Percentiles rank a stretch among this genome's conserved stretches.
Evolutionary conservation across 106 monocot genomes (phyloP).

Genomic region (Ottelia alismoides): DNA sequence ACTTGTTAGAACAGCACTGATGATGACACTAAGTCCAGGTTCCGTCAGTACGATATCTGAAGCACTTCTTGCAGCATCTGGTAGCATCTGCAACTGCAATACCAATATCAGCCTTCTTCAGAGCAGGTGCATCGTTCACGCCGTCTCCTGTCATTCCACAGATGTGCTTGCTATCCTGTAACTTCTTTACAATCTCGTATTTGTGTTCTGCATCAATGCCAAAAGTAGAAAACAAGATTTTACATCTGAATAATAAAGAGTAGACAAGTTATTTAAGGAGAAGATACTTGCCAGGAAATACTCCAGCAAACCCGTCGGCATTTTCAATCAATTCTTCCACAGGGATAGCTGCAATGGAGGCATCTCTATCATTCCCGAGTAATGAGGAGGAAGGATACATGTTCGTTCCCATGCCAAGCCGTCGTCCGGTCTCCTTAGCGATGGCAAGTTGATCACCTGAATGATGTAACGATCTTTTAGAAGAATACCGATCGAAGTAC

Average conservation of each 20-base stretch:
- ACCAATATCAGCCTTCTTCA: slow-evolving; percentile 4
- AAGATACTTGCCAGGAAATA: slow-evolving; percentile 1
- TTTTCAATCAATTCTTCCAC: slow-evolving; percentile 1
- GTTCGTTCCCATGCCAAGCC: slow-evolving; percentile 4
- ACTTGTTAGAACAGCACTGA: slow-evolving; percentile 1
- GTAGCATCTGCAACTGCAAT: slow-evolving; percentile 1
- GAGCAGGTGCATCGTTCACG: neutral
- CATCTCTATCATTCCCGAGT: neutral
- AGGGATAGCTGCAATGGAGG: neutral
- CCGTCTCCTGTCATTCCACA: slow-evolving; percentile 3
- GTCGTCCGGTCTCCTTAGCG: slow-evolving; percentile 2
- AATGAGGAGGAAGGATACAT: slow-evolving; percentile 1
- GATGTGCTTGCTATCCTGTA: slow-evolving; percentile 1
- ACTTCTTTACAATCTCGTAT: neutral
- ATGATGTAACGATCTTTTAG: neutral
- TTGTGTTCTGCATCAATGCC: neutral
- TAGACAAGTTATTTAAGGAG: too few relatives aligned
- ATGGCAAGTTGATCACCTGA: neutral
- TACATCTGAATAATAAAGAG: neutral
- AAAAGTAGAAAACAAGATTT: neutral
- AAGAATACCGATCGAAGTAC: neutral
- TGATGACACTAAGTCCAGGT: slow-evolving; percentile 1
- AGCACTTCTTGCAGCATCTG: slow-evolving; percentile 1
- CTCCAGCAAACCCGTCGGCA: slow-evolving; percentile 3
- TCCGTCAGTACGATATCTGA: neutral